These are phyloP conservation scores for Pseudopithomyces maydicus DNA, from an alignment of 2,329 filamentous ascomycete genomes.

Conservation along the genomic window DNA sequence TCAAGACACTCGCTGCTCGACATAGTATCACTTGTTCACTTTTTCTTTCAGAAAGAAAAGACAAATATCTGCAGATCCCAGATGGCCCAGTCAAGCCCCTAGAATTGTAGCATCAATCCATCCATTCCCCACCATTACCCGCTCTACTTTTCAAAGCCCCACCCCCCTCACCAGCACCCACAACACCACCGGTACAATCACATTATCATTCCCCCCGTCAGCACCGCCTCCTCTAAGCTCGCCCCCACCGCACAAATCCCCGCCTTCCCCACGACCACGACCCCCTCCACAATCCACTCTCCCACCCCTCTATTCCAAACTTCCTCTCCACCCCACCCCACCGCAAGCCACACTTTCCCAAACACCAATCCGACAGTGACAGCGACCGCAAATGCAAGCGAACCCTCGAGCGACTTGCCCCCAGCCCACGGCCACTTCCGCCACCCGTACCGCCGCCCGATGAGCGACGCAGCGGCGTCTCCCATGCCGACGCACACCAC, in stretches of 20 bases:
- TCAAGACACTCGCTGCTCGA: too few relatives aligned
- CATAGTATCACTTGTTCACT: too few relatives aligned
- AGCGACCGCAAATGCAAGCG: constrained; percentile 76
- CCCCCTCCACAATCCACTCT: constrained; percentile 25
- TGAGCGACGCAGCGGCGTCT: constrained; percentile 88
- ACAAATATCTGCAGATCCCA: too few relatives aligned
- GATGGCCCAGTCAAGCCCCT: too few relatives aligned
- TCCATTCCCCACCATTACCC: not conserved
- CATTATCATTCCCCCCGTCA: constrained; percentile 99
- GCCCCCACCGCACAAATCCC: constrained; percentile 73
- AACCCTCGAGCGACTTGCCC: constrained; percentile 92
- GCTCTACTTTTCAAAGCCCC: constrained; percentile 40
- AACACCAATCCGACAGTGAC: constrained; percentile 76
- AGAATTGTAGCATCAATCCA: too few relatives aligned
- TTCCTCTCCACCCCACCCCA: constrained; percentile 66
- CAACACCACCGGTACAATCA: constrained; percentile 89
- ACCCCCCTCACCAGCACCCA: constrained; percentile 90
- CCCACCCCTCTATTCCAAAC: constrained; percentile 48
- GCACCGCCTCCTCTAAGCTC: constrained; percentile 90
- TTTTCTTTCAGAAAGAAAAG: too few relatives aligned
- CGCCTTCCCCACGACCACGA: constrained; percentile 60
- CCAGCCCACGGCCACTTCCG: constrained; percentile 97
- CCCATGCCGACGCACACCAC: constrained; percentile 95
- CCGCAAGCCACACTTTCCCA: constrained; percentile 73
- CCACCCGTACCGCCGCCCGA: constrained; percentile 83